Conservation (phyloP, 371 early-diverging fungal species). For the Circinella umbellata region DNA sequence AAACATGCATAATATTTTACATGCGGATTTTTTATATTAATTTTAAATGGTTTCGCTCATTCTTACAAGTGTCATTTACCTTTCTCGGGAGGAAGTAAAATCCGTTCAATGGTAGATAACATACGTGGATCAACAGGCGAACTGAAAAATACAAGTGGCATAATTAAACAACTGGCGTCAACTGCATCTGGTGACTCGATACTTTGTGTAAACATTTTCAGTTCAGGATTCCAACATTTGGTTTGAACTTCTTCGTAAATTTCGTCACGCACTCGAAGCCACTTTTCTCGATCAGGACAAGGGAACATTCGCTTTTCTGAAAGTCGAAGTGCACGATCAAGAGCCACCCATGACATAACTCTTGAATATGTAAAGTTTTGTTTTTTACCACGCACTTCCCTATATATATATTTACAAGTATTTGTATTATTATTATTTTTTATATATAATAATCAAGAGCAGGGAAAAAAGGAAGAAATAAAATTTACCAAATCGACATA, state of each 20-base stretch:
- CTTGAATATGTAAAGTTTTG: slow-evolving; percentile 79
- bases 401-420: not conserved
- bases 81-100: slow-evolving; percentile 71
- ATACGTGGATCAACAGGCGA: slow-evolving; percentile 81
- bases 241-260: slow-evolving; percentile 78
- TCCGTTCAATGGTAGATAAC: slow-evolving; percentile 67
- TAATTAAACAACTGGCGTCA: slow-evolving; percentile 76
- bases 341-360: slow-evolving; percentile 88
- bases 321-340: slow-evolving; percentile 75
- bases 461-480: not conserved
- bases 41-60: too few relatives aligned
- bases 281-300: slow-evolving; percentile 60
- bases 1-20: too few relatives aligned
- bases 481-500: slow-evolving; percentile 75
- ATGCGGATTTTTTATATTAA: too few relatives aligned
- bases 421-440: too few relatives aligned
- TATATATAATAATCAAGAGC: too few relatives aligned
- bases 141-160: slow-evolving; percentile 83
- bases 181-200: slow-evolving; percentile 68
- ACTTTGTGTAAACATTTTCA: slow-evolving; percentile 67
- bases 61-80: slow-evolving; percentile 36
- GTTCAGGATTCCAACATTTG: slow-evolving; percentile 65
- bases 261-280: slow-evolving; percentile 67
- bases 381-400: slow-evolving; percentile 70
- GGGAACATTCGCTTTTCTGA: slow-evolving; percentile 81